Evolutionary conservation across 108 stramenopile genomes (phyloP).

Genomic region (Skeletonema potamos): DNA sequence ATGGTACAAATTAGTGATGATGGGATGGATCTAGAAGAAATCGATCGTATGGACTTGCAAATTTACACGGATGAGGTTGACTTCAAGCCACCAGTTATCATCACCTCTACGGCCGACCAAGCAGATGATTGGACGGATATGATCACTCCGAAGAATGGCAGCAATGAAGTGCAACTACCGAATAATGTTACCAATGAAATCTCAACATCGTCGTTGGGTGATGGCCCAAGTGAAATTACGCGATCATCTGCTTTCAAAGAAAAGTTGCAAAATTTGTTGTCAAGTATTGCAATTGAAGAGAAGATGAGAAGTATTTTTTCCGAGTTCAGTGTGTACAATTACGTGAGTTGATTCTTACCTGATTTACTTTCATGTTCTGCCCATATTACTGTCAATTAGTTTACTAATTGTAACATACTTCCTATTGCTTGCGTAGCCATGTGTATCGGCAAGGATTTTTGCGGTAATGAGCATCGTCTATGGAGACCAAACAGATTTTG

Average conservation of each 20-base stretch:
- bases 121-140: not conserved
- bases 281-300: slow-evolving; percentile 15
- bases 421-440: slow-evolving; percentile 23
- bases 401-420: not conserved
- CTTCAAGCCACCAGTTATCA: not conserved
- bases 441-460: slow-evolving; percentile 48
- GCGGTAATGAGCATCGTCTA: slow-evolving; percentile 41
- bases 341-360: slow-evolving; percentile 12
- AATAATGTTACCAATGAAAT: not conserved
- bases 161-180: not conserved
- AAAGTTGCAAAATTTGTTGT: slow-evolving; percentile 12
- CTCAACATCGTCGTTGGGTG: not conserved
- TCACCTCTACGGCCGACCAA: not conserved
- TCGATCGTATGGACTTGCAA: not conserved
- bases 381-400: not conserved
- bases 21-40: not conserved
- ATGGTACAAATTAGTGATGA: not conserved
- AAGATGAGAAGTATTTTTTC: slow-evolving; percentile 22
- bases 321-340: slow-evolving; percentile 28
- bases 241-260: not conserved
- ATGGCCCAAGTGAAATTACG: not conserved
- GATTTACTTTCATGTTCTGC: not conserved
- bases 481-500: slow-evolving; percentile 13
- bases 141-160: slow-evolving; percentile 6
- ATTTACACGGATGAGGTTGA: not conserved